Percentiles rank a stretch among this genome's conserved stretches.
Evolutionary conservation across 2,329 filamentous ascomycete genomes (phyloP).

Genomic region (Colletotrichum sp.): DNA sequence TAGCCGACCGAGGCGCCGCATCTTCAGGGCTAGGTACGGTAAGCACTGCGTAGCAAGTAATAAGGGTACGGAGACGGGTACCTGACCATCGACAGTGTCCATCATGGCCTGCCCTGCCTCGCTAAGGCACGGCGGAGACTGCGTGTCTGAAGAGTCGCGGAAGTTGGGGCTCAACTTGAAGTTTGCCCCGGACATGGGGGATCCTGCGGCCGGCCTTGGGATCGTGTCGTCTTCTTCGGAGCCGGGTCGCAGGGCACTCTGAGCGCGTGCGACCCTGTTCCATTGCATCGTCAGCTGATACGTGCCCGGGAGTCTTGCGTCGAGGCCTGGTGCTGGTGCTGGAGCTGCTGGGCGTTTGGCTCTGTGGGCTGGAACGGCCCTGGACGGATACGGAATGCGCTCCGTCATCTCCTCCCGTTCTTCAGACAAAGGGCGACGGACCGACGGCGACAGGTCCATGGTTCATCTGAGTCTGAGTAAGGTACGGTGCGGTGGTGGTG

Average conservation of each 20-base stretch:
- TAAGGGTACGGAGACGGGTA: not conserved
- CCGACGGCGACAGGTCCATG: not conserved
- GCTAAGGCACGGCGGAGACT: not conserved
- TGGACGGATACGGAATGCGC: conserved; percentile 8
- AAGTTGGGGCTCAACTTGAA: not conserved
- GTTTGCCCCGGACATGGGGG: not conserved
- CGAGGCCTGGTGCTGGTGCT: not conserved
- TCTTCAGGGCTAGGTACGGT: not conserved
- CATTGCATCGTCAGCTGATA: not conserved
- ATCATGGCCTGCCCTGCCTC: not conserved
- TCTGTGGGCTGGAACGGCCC: not conserved
- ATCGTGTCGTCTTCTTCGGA: not conserved
- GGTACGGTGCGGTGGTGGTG: not conserved
- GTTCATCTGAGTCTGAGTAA: not conserved
- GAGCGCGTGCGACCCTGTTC: not conserved
- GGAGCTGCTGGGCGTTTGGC: not conserved
- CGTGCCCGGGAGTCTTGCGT: not conserved
- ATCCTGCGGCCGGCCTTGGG: not conserved
- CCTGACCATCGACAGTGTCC: not conserved
- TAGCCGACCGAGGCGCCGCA: not conserved
- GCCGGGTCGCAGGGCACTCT: not conserved
- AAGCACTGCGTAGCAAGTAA: not conserved
- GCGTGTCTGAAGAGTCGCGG: not conserved
- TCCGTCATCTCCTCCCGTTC: not conserved
- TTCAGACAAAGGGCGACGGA: not conserved